Evolutionary conservation across 768 basidiomycete genomes (phyloP).

Genomic region (Suillus clintonianus): DNA sequence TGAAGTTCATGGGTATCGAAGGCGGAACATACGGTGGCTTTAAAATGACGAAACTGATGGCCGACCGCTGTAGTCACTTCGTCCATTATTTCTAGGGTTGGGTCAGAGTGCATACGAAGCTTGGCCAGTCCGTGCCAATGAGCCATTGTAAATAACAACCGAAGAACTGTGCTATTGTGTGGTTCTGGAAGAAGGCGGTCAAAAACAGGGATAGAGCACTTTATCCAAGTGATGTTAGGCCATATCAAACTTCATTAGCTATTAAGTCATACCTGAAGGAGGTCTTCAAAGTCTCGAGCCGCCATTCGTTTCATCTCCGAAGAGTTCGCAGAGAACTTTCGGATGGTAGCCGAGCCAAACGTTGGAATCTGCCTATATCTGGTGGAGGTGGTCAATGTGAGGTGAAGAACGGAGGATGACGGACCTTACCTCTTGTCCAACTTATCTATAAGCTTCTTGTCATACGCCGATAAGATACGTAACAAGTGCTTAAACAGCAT

Average conservation of each 20-base stretch:
- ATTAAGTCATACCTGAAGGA: constrained; percentile 24
- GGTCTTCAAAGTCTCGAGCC: constrained; percentile 39
- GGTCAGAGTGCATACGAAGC: constrained; percentile 31
- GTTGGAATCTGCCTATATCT: too few relatives aligned
- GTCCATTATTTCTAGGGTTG: constrained; percentile 20
- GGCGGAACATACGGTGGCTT: constrained; percentile 14
- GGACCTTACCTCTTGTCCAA: not conserved
- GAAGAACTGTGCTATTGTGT: constrained; percentile 21
- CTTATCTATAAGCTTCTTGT: not conserved
- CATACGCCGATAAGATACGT: not conserved
- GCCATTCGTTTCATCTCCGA: constrained; percentile 17
- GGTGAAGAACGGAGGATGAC: too few relatives aligned
- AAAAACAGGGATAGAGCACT: constrained; percentile 39
- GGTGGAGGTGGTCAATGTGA: too few relatives aligned
- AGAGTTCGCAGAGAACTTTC: too few relatives aligned
- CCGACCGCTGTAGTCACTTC: constrained; percentile 23
- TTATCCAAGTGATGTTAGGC: not conserved
- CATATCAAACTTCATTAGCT: not conserved
- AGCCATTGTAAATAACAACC: constrained; percentile 28
- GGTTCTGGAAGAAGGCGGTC: constrained; percentile 34
- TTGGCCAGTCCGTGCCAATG: constrained; percentile 40
- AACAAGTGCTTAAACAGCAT: not conserved
- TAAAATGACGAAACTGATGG: constrained; percentile 23
- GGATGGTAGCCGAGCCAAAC: not conserved
- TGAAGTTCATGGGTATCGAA: constrained; percentile 33